Evolutionary conservation across 1,139 yeast genomes (phyloP).

Genomic region (Kurtzmaniella quercitrusa): DNA sequence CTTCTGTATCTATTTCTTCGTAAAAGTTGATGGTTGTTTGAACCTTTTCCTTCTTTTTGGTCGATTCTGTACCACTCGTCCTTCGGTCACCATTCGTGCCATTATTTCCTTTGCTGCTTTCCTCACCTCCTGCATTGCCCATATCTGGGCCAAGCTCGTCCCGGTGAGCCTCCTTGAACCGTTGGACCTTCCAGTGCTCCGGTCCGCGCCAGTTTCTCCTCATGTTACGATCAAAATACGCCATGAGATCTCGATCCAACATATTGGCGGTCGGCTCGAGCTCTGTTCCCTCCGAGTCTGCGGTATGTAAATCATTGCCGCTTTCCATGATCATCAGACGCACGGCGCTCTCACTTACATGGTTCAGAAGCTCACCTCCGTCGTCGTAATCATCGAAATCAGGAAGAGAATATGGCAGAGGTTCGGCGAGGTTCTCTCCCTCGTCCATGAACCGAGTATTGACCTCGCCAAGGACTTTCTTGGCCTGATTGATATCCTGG

Average conservation of each 20-base stretch:
- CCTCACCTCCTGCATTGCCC: neutral
- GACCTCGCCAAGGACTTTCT: conserved; percentile 46
- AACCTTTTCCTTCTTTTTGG: conserved; percentile 28
- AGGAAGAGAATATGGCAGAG: conserved; percentile 6
- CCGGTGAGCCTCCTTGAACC: conserved; percentile 34
- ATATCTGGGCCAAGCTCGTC: conserved; percentile 8
- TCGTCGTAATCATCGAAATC: conserved; percentile 12
- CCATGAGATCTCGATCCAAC: conserved; percentile 68
- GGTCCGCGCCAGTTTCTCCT: conserved; percentile 85
- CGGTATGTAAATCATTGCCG: neutral
- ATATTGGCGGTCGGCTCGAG: conserved; percentile 26
- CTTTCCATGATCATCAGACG: conserved; percentile 17
- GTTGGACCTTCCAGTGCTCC: conserved; percentile 85
- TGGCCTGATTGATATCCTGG: conserved; percentile 54
- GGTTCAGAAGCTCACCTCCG: conserved; percentile 17
- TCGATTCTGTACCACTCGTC: neutral
- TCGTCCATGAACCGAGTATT: conserved; percentile 26
- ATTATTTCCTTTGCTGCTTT: neutral
- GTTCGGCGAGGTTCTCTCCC: conserved; percentile 12
- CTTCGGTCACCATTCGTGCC: neutral
- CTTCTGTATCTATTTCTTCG: conserved; percentile 31
- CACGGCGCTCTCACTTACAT: conserved; percentile 21
- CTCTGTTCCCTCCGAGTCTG: conserved; percentile 7
- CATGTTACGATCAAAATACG: conserved; percentile 71
- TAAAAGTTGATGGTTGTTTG: conserved; percentile 48